Evolutionary conservation across 495 filamentous ascomycete genomes (phyloP).

Genomic region (Parathielavia hyrcaniae): DNA sequence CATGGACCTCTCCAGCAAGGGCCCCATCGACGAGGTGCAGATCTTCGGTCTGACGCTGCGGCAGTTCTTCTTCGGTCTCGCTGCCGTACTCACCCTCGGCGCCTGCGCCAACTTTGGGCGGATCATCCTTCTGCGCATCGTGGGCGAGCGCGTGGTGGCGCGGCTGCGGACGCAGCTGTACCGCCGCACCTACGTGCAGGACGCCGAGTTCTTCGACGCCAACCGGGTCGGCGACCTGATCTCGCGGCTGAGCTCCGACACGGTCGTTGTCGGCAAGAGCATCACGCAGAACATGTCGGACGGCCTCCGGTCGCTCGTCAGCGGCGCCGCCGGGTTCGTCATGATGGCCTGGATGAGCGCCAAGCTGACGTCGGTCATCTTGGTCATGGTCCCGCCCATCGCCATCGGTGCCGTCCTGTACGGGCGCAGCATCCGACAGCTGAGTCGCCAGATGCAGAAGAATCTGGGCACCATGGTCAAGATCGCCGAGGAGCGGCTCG

Average conservation of each 20-base stretch:
- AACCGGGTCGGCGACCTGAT: slow-evolving; percentile 95
- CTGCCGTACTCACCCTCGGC: slow-evolving; percentile 32
- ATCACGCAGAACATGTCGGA: slow-evolving; percentile 97
- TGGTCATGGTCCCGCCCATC: slow-evolving; percentile 82
- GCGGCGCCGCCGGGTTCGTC: slow-evolving; percentile 77
- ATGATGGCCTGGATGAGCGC: slow-evolving; percentile 91
- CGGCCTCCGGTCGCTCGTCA: slow-evolving; percentile 80
- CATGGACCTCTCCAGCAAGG: slow-evolving; percentile 58
- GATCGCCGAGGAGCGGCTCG: slow-evolving; percentile 91
- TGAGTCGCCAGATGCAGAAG: slow-evolving; percentile 86
- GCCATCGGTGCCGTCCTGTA: slow-evolving; percentile 90
- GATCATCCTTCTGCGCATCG: slow-evolving; percentile 88
- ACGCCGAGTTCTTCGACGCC: slow-evolving; percentile 98
- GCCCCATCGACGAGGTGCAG: slow-evolving; percentile 28
- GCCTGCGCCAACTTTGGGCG: slow-evolving; percentile 80
- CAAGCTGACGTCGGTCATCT: slow-evolving; percentile 80
- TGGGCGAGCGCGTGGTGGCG: slow-evolving; percentile 90
- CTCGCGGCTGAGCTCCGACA: slow-evolving; percentile 89
- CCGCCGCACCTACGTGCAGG: slow-evolving; percentile 81
- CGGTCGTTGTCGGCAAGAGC: slow-evolving; percentile 94
- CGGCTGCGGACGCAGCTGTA: slow-evolving; percentile 84
- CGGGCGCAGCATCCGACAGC: slow-evolving; percentile 74
- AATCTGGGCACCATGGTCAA: slow-evolving; percentile 88
- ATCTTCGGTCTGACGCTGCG: slow-evolving; percentile 34
- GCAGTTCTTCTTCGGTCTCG: slow-evolving; percentile 40